Base-by-base conservation (phyloP, 495 filamentous ascomycete species). In the Aspergillus ellipticus region DNA sequence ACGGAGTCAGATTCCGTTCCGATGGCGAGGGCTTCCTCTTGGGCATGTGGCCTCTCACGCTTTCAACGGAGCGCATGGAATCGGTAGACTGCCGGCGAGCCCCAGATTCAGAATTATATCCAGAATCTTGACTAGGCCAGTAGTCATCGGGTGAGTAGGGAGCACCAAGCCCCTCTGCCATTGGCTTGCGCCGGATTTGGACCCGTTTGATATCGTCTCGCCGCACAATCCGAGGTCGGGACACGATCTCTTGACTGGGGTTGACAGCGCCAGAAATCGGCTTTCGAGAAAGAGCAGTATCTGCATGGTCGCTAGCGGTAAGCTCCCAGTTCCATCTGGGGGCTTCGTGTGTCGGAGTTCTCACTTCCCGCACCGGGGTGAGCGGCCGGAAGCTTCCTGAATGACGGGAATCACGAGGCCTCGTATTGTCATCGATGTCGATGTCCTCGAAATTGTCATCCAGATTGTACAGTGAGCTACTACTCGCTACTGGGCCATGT, bases 1-100 rank as follows among this genome's bases (percentile, higher is more conserved):
- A 74, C 3, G 73, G 73, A 9, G 69, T 74, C 35, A 77, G 46
- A 54, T 74, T 71, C 51, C 64, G 67, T 53, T 70, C 67, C n/a
- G 55, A 59, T 0, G 69, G 66, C 13, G 60, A 60, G 26, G 59
- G 57, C 26, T 69, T 64, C 35, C 62, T 64, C 19, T 56, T 57
- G 6, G 57, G 47, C 54, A 51, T 62, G 26, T 42, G 49, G 24
- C 49, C 19, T 29, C 10, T 52, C 33, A 26, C 43, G n/a, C 52
- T 50, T 11, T 48, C 52, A 3, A 55, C 17, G 21, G 54, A 37
- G 19, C 31, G 49, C 29, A 42, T 47, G 35, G 37, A 56, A 17
- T 54, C 55, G 16, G 31, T 24, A 3, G 58, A 47, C n/a, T 33
- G 41, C 28, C 45, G 51, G 26, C 53, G 22, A 16, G 52, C 21